Evolutionary conservation across 1,284 basidiomycete genomes (phyloP).

Genomic region (Puccinia coronata): DNA sequence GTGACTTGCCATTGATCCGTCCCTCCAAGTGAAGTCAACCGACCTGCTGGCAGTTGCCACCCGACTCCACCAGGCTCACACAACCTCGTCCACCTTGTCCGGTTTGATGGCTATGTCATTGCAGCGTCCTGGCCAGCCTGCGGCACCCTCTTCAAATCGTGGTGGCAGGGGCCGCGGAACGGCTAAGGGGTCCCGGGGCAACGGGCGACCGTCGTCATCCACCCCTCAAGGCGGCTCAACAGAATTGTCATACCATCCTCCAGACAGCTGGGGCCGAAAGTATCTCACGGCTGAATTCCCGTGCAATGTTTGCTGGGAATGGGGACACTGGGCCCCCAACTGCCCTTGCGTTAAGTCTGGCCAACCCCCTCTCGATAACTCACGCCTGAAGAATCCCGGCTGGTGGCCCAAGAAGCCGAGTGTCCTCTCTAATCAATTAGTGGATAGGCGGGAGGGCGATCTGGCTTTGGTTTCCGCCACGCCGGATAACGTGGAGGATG

Average conservation of each 20-base stretch:
- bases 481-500: neutral
- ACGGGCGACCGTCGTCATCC: too few species aligned
- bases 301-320: conserved; percentile 7
- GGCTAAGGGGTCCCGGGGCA: too few species aligned
- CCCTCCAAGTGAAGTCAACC: too few species aligned
- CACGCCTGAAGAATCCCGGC: neutral
- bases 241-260: neutral
- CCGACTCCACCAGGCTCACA: too few species aligned
- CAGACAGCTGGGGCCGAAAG: neutral
- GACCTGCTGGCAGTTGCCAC: too few species aligned
- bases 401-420: neutral
- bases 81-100: too few species aligned
- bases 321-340: too few species aligned
- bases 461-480: neutral
- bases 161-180: too few species aligned
- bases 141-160: too few species aligned
- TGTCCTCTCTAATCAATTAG: neutral
- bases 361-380: neutral
- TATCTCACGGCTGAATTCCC: neutral
- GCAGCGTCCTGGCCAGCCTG: too few species aligned
- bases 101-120: too few species aligned
- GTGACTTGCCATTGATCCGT: too few species aligned
- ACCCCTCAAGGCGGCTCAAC: neutral
- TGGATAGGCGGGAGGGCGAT: neutral
- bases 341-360: neutral